Conservation (phyloP, 75 land plant genomes). For the Selaginella moellendorffii region DNA sequence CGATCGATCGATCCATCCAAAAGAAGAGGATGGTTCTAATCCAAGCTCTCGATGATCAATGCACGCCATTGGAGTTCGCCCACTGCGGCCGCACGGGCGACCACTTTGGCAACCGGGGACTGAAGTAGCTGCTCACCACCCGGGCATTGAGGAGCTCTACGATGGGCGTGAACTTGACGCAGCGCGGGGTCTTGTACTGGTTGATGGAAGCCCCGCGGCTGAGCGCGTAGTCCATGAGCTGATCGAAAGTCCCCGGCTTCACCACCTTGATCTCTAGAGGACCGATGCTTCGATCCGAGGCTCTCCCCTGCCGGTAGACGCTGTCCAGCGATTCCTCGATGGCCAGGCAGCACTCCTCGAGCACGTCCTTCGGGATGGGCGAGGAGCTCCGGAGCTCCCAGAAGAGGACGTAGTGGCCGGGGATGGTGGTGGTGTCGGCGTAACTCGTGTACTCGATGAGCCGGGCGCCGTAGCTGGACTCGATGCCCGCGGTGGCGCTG, state of each 20-base stretch:
- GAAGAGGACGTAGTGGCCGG: conserved; percentile 69
- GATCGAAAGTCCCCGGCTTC: conserved; percentile 44
- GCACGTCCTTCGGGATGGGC: background rate
- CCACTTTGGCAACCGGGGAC: conserved; percentile 40
- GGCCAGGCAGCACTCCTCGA: conserved; percentile 38
- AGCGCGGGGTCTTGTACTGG: conserved; percentile 79
- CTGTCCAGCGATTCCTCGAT: conserved; percentile 56
- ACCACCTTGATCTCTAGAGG: conserved; percentile 56
- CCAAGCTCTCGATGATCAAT: no score
- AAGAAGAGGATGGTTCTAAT: no score
- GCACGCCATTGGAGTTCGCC: no score
- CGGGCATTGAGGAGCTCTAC: conserved; percentile 45
- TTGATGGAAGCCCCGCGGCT: conserved; percentile 51
- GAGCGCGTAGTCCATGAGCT: conserved; percentile 59
- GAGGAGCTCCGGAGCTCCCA: conserved; percentile 36
- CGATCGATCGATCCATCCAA: no score
- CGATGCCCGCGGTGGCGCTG: conserved; percentile 26
- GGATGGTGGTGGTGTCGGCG: conserved; percentile 47
- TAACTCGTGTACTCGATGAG: conserved; percentile 61
- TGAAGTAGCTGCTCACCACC: conserved; percentile 37
- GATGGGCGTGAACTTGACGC: conserved; percentile 40
- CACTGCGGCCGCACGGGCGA: conserved; percentile 35
- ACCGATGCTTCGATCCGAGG: conserved; percentile 45
- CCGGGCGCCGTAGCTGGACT: conserved; percentile 13
- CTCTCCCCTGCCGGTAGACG: conserved; percentile 54